These are phyloP conservation scores for Cucurbita pepo DNA, from an alignment of 306 rosid species.

Conservation along the genomic window DNA sequence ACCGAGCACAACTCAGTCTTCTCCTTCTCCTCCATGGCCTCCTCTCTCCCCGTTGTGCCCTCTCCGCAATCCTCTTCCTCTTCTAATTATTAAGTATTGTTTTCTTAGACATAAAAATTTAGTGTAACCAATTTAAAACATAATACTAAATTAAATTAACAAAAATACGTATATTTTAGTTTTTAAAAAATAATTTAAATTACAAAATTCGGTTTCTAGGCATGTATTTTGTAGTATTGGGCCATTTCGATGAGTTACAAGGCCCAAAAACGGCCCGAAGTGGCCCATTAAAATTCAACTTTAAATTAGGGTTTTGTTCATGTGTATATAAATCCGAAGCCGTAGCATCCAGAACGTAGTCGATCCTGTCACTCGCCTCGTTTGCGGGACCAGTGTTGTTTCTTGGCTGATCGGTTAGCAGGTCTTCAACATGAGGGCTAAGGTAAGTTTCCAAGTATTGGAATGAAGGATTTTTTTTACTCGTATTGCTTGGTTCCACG, in stretches of 20 bases:
- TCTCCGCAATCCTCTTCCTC: slow-evolving; percentile 6
- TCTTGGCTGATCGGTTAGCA: not conserved
- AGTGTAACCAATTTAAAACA: too few relatives aligned
- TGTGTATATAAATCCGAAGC: not conserved
- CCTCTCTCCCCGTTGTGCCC: too few relatives aligned
- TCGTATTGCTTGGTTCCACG: not conserved
- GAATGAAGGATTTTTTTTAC: not conserved
- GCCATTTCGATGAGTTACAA: not conserved
- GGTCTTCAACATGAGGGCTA: slow-evolving; percentile 5
- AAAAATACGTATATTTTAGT: too few relatives aligned
- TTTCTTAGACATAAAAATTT: too few relatives aligned
- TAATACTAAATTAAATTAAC: too few relatives aligned
- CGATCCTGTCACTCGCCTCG: not conserved
- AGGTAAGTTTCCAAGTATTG: not conserved
- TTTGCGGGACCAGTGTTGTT: not conserved
- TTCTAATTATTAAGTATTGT: too few relatives aligned
- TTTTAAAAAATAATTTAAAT: too few relatives aligned
- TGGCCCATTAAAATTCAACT: not conserved
- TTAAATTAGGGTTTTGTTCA: not conserved
- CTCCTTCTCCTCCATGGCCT: slow-evolving; percentile 11
- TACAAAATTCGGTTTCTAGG: not conserved
- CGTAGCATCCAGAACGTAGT: not conserved
- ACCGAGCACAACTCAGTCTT: slow-evolving; percentile 72
- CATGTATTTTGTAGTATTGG: not conserved
- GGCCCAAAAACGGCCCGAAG: not conserved